These are phyloP conservation scores for Coemansia sp. DNA, from an alignment of 192 early-diverging fungal species.

Conservation along the genomic window DNA sequence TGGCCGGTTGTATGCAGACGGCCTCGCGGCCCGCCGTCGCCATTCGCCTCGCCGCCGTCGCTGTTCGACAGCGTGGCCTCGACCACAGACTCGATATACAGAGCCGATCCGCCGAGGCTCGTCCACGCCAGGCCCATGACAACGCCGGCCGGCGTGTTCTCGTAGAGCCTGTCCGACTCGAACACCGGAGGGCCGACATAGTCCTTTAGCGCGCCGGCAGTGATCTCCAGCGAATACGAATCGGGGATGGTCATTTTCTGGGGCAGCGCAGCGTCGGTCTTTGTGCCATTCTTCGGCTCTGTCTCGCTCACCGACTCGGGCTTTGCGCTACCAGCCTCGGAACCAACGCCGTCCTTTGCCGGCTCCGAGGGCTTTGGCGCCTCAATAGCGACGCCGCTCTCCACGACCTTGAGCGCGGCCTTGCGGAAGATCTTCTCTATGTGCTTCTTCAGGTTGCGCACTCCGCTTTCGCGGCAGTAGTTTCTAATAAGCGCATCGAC, in stretches of 20 bases:
- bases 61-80: slow-evolving; percentile 67
- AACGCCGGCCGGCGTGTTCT: slow-evolving; percentile 85
- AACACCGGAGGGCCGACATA: slow-evolving; percentile 91
- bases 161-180: slow-evolving; percentile 88
- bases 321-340: background rate
- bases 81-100: slow-evolving; percentile 94
- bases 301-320: background rate
- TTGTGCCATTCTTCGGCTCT: background rate
- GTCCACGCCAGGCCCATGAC: slow-evolving; percentile 99
- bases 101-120: slow-evolving; percentile 88
- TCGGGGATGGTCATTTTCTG: slow-evolving; percentile 53
- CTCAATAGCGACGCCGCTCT: slow-evolving; percentile 50
- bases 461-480: slow-evolving; percentile 97
- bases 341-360: no score
- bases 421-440: slow-evolving; percentile 99
- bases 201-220: slow-evolving; percentile 73
- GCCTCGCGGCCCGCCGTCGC: slow-evolving; percentile 38
- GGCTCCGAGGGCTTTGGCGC: background rate
- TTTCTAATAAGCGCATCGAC: slow-evolving; percentile 80
- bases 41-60: background rate
- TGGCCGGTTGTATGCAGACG: slow-evolving; percentile 87
- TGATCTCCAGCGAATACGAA: slow-evolving; percentile 63
- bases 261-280: slow-evolving; percentile 25
- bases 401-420: slow-evolving; percentile 85
- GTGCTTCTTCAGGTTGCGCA: slow-evolving; percentile 97